Evolutionary conservation across 306 rosid species (phyloP).

Genomic region (Dicorynia guianensis): DNA sequence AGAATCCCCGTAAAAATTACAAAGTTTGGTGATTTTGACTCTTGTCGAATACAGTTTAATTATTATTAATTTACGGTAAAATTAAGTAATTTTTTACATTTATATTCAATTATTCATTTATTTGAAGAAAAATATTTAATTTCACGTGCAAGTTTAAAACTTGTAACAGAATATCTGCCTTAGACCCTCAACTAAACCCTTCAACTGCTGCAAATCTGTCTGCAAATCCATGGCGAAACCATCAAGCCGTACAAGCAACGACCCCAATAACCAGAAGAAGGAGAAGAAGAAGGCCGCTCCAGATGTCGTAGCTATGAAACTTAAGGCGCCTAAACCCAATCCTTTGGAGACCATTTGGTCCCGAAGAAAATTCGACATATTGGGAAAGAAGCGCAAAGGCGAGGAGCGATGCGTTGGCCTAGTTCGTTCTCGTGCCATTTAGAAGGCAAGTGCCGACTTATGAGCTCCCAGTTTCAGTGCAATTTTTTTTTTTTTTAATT

Average conservation of each 20-base stretch:
- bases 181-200: too few species aligned
- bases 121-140: too few species aligned
- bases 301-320: constrained; percentile 70
- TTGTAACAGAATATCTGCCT: too few species aligned
- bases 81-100: too few species aligned
- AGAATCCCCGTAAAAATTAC: too few species aligned
- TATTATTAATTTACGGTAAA: too few species aligned
- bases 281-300: constrained; percentile 64
- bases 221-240: too few species aligned
- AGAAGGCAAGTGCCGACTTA: constrained; percentile 51
- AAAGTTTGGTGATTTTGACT: too few species aligned
- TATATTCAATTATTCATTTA: too few species aligned
- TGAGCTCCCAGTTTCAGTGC: background rate
- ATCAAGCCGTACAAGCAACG: constrained; percentile 33
- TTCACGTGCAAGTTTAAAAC: too few species aligned
- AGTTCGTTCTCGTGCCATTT: constrained; percentile 74
- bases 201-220: too few species aligned
- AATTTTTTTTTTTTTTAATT: background rate
- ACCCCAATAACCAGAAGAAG: constrained; percentile 21
- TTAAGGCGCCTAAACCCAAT: constrained; percentile 53
- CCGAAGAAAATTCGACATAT: constrained; percentile 70
- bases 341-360: constrained; percentile 91
- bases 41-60: too few species aligned
- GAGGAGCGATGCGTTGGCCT: constrained; percentile 78
- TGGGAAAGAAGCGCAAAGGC: constrained; percentile 89